Evolutionary conservation across 768 basidiomycete species (phyloP), one percentile per base, ranked within the genome.

Genomic region (Phaeotremella skinneri): DNA sequence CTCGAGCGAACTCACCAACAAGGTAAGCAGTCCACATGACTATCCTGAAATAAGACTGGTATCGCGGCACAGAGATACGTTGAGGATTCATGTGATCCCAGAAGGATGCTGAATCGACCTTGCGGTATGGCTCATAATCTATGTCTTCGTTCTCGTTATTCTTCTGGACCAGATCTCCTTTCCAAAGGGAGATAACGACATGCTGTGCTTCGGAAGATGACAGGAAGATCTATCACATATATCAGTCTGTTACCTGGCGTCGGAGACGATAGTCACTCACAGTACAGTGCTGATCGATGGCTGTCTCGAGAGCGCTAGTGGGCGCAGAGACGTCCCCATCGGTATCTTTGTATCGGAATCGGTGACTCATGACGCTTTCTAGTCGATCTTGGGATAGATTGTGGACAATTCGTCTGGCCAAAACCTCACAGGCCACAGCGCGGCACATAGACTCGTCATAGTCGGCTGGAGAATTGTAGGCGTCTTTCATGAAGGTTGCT

Each of bases 161-260:
- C 57, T 81, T 82, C 75, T 93, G 93, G 2, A 94, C 81, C 58
- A 90, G 81, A 20, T 87, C 84, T 16, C 93, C 93, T 9, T 78
- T 81, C 91, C 93, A 94, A 17, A 97, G 80, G 0, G 84, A 81
- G 66, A 84, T 84, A 39, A 93, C 86, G 13, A 93, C 91, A 69
- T 87, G 83, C 73, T 94, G 91, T 14, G 89, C 85, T 78, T 92
- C 91, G 49, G 75, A 85, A 0, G 90, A 92, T 9, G 90, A 90
- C 41, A 93, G 76, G 74, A 93, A 92, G 66, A 89, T 88, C 4
- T 85, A 23, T 23, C 20, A 51, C 45, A 53, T 49, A 55, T 11
- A 61, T 42, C 26, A 45, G 9, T 23, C 42, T 41, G 7, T 59
- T 3, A 50, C 37, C 1, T 7, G 29, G 13, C 2, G 29, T 16